Base-by-base conservation (phyloP, 139 green algal species). In the Chara braunii region DNA sequence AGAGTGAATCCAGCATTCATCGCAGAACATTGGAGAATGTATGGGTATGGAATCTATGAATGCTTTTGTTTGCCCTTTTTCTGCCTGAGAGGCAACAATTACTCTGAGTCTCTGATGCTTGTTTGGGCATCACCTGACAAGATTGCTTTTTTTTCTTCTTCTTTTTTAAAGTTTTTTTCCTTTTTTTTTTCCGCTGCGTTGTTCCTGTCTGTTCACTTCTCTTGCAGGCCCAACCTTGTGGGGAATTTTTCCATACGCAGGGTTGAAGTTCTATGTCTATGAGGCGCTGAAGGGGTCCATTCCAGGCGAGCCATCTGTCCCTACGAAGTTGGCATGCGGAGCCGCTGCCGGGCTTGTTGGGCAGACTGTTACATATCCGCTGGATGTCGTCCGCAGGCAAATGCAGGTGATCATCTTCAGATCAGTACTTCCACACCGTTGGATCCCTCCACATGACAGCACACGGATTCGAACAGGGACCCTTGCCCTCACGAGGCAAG, bases 251-350 rank as follows among this genome's bases (percentile, higher is more conserved):
- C 90, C 90, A 0, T 96, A 96, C 66, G 86, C 90, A 0, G 90
- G 90, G 2, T 67, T 95, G 26, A 95, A 95, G 61, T 96, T 96
- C 60, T 96, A 84, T 37, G 68, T 89, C 2, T 96, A 95, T 72
- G 87, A 94, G 68, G 70, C 72, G 30, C 35, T 95, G 51, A 96
- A 96, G 54, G 42, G 6, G 5, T 3, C 54, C 1, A 35, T 29
- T 29, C 31, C 61, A 18, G 54, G 80, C 12, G 77, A 74, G 50
- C 70, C 91, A 43, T 84, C 87, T 0, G 66, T 94, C 11, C 45
- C 56, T 0, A 35, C 84, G 5, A 94, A 90, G 78, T 81, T 96
- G 22, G 30, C 67, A 1, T 94, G 87, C 72, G 90, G 90, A 14
- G 90, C 75, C 0, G n/a, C 70, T 14, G 78, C 90, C 2, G 90